Percentiles rank a stretch among this genome's conserved stretches.
phyloP scores from a whole-genome alignment of 805 yeast species.

The Lipomyces sp. region DNA sequence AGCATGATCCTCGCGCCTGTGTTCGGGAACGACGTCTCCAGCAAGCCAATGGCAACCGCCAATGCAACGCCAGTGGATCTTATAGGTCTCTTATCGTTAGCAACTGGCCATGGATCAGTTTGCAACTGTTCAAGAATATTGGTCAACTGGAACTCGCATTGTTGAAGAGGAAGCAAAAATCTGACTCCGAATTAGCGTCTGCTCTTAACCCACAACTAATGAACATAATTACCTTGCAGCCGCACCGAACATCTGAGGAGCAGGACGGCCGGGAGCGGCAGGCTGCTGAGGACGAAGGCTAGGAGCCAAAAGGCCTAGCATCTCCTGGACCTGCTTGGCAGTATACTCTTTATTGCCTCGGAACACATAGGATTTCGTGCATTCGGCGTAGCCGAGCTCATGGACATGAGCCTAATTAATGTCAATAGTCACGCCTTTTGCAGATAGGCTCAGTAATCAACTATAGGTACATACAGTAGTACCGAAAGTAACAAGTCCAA shows the following conservation, averaged over 20 bases:
- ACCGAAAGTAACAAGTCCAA: constrained; percentile 87
- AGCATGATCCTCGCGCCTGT: constrained; percentile 87
- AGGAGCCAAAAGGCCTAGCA: constrained; percentile 56
- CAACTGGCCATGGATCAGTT: constrained; percentile 87
- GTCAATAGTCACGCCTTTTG: background rate
- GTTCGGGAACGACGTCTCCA: constrained; percentile 82
- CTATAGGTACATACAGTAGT: constrained; percentile 55
- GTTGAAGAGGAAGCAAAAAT: constrained; percentile 73
- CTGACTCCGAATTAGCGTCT: constrained; percentile 42
- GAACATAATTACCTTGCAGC: constrained; percentile 40
- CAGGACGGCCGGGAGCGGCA: constrained; percentile 33
- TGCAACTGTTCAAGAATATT: constrained; percentile 76
- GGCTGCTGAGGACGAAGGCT: constrained; percentile 34
- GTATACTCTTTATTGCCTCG: constrained; percentile 86
- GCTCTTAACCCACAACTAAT: background rate
- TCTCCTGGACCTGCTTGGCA: constrained; percentile 59
- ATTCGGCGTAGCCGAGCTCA: constrained; percentile 70
- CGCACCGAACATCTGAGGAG: constrained; percentile 33
- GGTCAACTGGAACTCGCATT: constrained; percentile 82
- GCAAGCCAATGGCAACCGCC: constrained; percentile 77
- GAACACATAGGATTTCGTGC: constrained; percentile 78
- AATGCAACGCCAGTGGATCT: constrained; percentile 94
- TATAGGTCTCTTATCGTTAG: constrained; percentile 74
- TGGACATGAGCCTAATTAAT: constrained; percentile 68
- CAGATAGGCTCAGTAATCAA: background rate